Percentiles rank a stretch among this genome's conserved stretches.
Evolutionary conservation across 1,139 yeast species (phyloP).

Genomic region (Saccharomyces hybrid): DNA sequence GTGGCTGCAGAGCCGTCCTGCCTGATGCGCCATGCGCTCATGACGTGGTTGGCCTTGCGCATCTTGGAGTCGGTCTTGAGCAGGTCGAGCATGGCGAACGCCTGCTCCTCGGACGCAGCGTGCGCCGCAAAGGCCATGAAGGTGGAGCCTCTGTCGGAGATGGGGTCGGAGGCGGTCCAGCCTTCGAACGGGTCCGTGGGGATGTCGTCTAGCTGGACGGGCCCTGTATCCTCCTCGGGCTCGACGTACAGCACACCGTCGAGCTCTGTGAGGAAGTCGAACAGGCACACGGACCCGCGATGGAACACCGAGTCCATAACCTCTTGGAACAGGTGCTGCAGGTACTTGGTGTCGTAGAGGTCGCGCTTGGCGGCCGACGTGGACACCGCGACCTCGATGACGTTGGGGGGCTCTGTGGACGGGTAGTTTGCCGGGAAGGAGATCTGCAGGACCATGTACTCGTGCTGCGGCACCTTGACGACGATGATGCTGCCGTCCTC

Average conservation of each 20-base stretch:
- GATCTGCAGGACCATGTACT: conserved; percentile 49
- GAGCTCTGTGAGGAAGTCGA: conserved; percentile 65
- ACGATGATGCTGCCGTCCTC: conserved; percentile 37
- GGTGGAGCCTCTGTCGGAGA: conserved; percentile 76
- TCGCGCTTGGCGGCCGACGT: conserved; percentile 27
- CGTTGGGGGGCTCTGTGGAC: conserved; percentile 44
- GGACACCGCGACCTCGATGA: conserved; percentile 43
- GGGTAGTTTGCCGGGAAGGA: conserved; percentile 72
- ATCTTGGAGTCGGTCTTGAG: conserved; percentile 61
- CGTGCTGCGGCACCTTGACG: conserved; percentile 58
- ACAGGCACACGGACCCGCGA: conserved; percentile 65
- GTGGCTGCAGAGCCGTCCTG: conserved; percentile 34
- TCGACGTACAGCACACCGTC: conserved; percentile 43
- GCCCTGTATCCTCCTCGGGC: conserved; percentile 21
- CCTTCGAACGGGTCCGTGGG: conserved; percentile 45
- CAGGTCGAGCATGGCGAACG: conserved; percentile 42
- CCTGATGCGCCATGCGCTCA: conserved; percentile 76
- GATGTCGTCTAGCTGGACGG: conserved; percentile 8
- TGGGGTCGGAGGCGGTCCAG: conserved; percentile 73
- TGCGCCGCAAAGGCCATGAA: conserved; percentile 69
- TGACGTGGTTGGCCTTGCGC: conserved; percentile 65
- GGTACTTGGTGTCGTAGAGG: conserved; percentile 38
- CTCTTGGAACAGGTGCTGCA: conserved; percentile 40
- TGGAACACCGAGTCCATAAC: conserved; percentile 44
- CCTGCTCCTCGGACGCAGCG: conserved; percentile 60